Conservation (phyloP, 768 basidiomycete genomes). For the Fomitopsis pulvina region DNA sequence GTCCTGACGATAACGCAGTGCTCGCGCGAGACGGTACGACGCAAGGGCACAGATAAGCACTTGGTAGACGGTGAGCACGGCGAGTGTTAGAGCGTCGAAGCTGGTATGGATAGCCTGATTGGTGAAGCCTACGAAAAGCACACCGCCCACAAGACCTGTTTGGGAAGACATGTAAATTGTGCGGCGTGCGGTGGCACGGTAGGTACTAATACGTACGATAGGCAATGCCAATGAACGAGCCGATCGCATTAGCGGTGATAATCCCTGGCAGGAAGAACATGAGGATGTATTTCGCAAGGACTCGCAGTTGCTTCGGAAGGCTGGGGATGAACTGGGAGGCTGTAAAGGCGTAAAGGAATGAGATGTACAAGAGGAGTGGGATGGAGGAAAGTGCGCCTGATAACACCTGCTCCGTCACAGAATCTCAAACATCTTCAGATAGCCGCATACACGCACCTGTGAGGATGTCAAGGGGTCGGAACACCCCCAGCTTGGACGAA, state of each 20-base stretch:
- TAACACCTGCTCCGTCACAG: not conserved
- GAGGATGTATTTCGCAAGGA: slow-evolving; percentile 37
- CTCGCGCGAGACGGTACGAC: slow-evolving; percentile 49
- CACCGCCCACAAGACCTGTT: not conserved
- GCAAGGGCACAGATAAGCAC: slow-evolving; percentile 49
- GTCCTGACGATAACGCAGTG: slow-evolving; percentile 42
- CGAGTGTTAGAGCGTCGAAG: slow-evolving; percentile 55
- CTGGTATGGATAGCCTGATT: slow-evolving; percentile 40
- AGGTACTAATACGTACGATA: slow-evolving; percentile 38
- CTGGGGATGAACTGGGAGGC: slow-evolving; percentile 41
- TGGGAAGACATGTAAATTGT: not conserved
- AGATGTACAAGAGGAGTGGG: slow-evolving; percentile 56
- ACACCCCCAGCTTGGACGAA: slow-evolving; percentile 37
- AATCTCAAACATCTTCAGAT: too few relatives aligned
- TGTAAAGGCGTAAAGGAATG: slow-evolving; percentile 57
- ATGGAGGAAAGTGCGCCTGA: slow-evolving; percentile 52
- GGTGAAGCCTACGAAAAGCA: slow-evolving; percentile 35
- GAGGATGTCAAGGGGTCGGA: slow-evolving; percentile 48
- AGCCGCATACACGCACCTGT: slow-evolving; percentile 42
- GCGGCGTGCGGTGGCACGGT: not conserved
- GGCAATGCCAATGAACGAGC: slow-evolving; percentile 56
- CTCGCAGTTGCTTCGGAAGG: slow-evolving; percentile 45
- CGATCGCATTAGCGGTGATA: slow-evolving; percentile 48
- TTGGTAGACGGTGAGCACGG: slow-evolving; percentile 52
- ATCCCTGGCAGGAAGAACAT: slow-evolving; percentile 50